phyloP scores from a whole-genome alignment of 1,284 basidiomycete genomes.

The Schizophyllum commune region DNA sequence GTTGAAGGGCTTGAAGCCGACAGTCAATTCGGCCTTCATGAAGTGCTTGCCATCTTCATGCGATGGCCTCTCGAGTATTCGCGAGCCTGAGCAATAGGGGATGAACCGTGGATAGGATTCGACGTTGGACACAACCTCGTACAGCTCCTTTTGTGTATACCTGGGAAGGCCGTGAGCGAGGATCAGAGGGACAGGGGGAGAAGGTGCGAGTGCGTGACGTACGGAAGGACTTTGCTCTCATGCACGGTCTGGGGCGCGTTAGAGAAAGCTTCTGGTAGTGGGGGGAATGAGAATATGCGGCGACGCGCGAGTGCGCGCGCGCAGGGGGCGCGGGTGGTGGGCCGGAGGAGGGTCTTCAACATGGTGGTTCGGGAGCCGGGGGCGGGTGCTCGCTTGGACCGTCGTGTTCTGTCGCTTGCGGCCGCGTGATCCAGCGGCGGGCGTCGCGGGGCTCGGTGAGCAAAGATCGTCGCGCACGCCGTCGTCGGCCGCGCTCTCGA shows the following conservation, averaged over 20 bases:
- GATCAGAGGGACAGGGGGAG: background rate
- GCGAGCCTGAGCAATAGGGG: slow-evolving; percentile 82
- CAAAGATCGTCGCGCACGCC: background rate
- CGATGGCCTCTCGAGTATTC: slow-evolving; percentile 40
- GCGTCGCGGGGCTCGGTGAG: background rate
- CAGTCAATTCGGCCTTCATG: slow-evolving; percentile 81
- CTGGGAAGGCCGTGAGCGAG: slow-evolving; percentile 14
- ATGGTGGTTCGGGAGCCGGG: background rate
- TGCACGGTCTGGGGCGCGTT: background rate
- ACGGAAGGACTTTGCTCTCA: background rate
- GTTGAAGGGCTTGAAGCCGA: slow-evolving; percentile 82
- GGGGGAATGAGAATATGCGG: background rate
- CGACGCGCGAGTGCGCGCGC: background rate
- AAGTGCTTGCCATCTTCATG: slow-evolving; percentile 24
- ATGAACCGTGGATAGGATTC: slow-evolving; percentile 82
- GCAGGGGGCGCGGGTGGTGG: background rate
- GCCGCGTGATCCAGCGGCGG: background rate
- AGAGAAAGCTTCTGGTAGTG: background rate
- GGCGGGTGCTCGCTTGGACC: background rate
- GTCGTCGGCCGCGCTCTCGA: background rate
- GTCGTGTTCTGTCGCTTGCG: background rate
- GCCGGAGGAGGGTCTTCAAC: background rate
- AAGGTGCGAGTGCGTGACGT: background rate
- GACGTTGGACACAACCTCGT: slow-evolving; percentile 83
- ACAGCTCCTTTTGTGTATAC: slow-evolving; percentile 73